Percentiles rank a stretch among this genome's conserved stretches.
These are phyloP conservation scores for Monosporascus ibericus DNA, from an alignment of 2,329 filamentous ascomycete species.

Conservation along the genomic window DNA sequence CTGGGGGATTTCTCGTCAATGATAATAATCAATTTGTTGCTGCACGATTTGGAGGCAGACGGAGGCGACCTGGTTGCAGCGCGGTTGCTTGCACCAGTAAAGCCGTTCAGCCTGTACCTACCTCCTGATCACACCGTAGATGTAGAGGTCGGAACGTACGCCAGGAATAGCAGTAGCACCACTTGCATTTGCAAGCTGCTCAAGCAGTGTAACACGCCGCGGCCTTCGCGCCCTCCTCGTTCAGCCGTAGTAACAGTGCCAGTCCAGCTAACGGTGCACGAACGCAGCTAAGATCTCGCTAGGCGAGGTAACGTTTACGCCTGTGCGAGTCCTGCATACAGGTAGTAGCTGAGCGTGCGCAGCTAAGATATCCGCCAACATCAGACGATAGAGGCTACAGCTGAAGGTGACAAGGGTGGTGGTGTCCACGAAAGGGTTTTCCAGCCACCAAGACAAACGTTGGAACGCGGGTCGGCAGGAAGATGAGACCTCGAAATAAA, in stretches of 20 bases:
- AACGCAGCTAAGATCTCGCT: background rate
- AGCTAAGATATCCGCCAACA: background rate
- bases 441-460: too few relatives aligned
- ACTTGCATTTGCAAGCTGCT: background rate
- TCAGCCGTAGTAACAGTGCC: background rate
- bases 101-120: background rate
- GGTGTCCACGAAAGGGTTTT: too few relatives aligned
- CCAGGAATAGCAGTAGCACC: background rate
- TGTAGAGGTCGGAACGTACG: background rate
- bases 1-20: background rate
- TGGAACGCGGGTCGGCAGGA: too few relatives aligned
- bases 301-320: background rate
- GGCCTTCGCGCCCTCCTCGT: background rate
- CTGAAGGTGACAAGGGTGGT: too few relatives aligned
- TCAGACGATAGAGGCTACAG: too few relatives aligned
- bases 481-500: too few relatives aligned
- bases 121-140: background rate
- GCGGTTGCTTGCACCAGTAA: background rate
- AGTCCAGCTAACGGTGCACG: background rate
- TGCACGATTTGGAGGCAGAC: background rate
- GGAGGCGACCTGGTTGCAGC: background rate
- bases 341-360: background rate
- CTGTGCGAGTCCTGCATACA: background rate
- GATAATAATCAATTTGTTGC: background rate
- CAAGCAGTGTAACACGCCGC: background rate